Evolutionary conservation across 2,329 filamentous ascomycete genomes (phyloP).

Genomic region (Apiospora aurea): DNA sequence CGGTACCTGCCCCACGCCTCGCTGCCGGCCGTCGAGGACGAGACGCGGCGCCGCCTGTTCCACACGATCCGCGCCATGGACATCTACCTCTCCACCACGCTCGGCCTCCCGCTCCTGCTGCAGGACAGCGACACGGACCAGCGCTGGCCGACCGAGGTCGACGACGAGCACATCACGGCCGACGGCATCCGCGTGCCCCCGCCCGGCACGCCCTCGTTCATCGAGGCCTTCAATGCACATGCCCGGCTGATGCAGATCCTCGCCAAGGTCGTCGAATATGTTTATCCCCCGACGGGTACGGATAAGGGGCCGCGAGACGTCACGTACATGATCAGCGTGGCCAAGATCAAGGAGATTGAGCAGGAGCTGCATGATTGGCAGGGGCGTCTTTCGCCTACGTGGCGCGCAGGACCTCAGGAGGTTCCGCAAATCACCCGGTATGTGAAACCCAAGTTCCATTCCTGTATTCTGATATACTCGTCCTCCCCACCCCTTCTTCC

Average conservation of each 20-base stretch:
- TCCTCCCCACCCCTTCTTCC: background rate
- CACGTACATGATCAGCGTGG: slow-evolving; percentile 65
- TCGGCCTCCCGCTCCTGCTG: slow-evolving; percentile 68
- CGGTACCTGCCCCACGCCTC: slow-evolving; percentile 69
- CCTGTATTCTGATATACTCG: background rate
- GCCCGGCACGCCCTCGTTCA: slow-evolving; percentile 59
- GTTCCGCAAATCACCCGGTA: slow-evolving; percentile 75
- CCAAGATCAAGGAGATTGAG: slow-evolving; percentile 67
- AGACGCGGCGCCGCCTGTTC: slow-evolving; percentile 67
- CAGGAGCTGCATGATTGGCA: slow-evolving; percentile 66
- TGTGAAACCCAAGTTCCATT: slow-evolving; percentile 37
- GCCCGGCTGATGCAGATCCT: slow-evolving; percentile 65
- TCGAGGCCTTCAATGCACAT: slow-evolving; percentile 68
- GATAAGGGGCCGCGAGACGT: slow-evolving; percentile 50
- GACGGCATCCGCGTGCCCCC: slow-evolving; percentile 60
- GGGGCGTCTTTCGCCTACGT: slow-evolving; percentile 70
- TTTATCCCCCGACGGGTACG: slow-evolving; percentile 66
- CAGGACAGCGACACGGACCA: slow-evolving; percentile 69
- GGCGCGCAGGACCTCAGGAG: slow-evolving; percentile 79
- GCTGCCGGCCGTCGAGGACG: slow-evolving; percentile 65
- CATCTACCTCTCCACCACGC: slow-evolving; percentile 68
- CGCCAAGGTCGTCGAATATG: slow-evolving; percentile 64
- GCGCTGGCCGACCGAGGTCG: slow-evolving; percentile 64
- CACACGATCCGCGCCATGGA: slow-evolving; percentile 72
- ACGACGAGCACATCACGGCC: slow-evolving; percentile 69